Base-by-base conservation (phyloP, 352 stramenopile genomes). In the Phytophthora ohioensis region DNA sequence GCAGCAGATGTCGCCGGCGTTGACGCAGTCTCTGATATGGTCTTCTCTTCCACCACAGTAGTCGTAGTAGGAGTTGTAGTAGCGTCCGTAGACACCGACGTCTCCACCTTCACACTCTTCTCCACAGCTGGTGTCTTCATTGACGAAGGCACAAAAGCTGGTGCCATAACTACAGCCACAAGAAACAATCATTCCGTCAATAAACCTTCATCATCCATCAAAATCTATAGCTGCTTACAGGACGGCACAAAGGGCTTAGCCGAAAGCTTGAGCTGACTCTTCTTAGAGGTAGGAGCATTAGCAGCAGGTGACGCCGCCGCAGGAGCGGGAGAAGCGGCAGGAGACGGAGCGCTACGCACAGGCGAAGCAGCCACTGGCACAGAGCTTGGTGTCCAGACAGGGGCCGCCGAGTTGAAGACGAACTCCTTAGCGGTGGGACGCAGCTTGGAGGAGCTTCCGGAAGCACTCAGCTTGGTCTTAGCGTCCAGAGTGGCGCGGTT, bases 191-290 rank as follows among this genome's bases (percentile, higher is more conserved):
- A 65, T 41, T 57, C 13, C 21, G 9, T 60, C 13, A 60, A n/a
- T 36, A 56, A 15, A 21, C 36, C 38, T 4, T 62, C 32, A n/a
- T 30, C 31, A 31, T 43, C 43, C 7, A 49, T 9, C 21, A 11
- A 4, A 17, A 12, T 43, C 4, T 7, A 8, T 5, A 7, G 21
- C 15, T 34, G 32, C 73, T 59, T 75, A 90, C 79, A 82, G 5
- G 69, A 85, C 2, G 84, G 84, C 48, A 91, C 79, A 48, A 92
- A 92, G 10, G 69, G 74, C 66, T 87, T 86, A 39, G 84, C 84
- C 41, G 79, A 77, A 7, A 82, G 75, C 65, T 89, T 90, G 2
- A 92, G 67, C 61, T 70, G 70, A 27, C 69, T 87, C 51, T 63
- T 72, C 57, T 72, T 79, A 1, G 53, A 27, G 21, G 21, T 27